A percentile compares a stretch with the other conserved stretches of the same genome.
phyloP scores from a whole-genome alignment of 1,284 basidiomycete species.

The Singerocomus rubriflavus region DNA sequence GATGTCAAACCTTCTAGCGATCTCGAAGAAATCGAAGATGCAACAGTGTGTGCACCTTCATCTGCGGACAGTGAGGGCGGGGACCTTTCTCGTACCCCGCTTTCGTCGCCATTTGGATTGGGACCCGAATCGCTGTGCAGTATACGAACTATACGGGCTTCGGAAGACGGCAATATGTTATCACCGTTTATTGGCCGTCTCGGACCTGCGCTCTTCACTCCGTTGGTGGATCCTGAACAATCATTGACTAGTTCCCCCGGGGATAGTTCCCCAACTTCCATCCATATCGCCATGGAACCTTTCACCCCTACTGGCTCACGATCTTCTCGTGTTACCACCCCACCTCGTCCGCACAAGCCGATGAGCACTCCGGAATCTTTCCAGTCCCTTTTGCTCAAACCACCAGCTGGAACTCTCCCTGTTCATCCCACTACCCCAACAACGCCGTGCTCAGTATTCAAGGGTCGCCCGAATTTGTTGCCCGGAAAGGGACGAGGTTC shows the following conservation, averaged over 20 bases:
- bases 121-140: constrained; percentile 9
- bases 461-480: constrained; percentile 18
- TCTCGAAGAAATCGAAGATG: constrained; percentile 25
- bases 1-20: constrained; percentile 23
- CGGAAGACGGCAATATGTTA: not conserved
- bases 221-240: not conserved
- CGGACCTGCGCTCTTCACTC: constrained; percentile 28
- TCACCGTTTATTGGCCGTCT: constrained; percentile 30
- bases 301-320: constrained; percentile 25
- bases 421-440: constrained; percentile 25
- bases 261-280: constrained; percentile 9
- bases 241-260: not conserved
- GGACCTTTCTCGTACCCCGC: constrained; percentile 6
- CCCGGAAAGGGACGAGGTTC: constrained; percentile 30
- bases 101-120: constrained; percentile 6
- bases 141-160: not conserved
- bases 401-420: constrained; percentile 29
- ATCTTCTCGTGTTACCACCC: constrained; percentile 21
- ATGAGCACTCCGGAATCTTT: constrained; percentile 31
- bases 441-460: constrained; percentile 22
- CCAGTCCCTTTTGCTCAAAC: constrained; percentile 32
- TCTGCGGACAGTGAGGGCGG: constrained; percentile 5
- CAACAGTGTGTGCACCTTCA: constrained; percentile 4
- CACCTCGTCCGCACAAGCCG: constrained; percentile 32
- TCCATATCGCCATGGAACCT: constrained; percentile 12